Base-by-base conservation (phyloP, 2,329 filamentous ascomycete species). In the Falciphora oryzae region DNA sequence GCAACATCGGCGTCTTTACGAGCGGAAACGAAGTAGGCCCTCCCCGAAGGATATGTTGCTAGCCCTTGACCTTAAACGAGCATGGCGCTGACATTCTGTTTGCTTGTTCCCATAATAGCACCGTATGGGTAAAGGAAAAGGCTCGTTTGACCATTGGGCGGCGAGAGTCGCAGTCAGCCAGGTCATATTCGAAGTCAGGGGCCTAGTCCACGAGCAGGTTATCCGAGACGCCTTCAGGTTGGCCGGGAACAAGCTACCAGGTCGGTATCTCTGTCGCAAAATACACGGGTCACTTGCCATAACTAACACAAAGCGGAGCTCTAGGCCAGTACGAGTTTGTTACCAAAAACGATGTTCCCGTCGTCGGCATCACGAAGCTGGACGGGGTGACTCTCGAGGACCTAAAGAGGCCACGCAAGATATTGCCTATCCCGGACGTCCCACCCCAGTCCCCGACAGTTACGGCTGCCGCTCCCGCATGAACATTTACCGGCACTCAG, bases 51-150 rank as follows among this genome's bases (percentile, higher is more conserved):
- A 25, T 4, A n/a, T 57, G 28, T 28, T 13, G 27, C 57, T 18
- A 11, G 32, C 4, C 32, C 44, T 22, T 8, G 22, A 16, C 44
- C 31, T n/a, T 14, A 50, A 16, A 29, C 31, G 61, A 57, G 29
- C 61, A 32, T 57, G 22, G 4, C 57, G 31, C 65, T 64, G 18
- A 65, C 64, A 31, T 50, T 25, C 57, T 27, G 32, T 59, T 53
- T 62, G 27, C 35, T 50, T 58, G 7, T 11, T 11, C 44, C 44
- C 22, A 53, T 53, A 8, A 22, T 29, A 90, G 92, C 62, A 63
- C 76, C 90, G 95, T 85, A 99, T 99, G 96, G 95, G 95, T 76
- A 99, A 98, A 79, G 95, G 95, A 79, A 99, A 99, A 77, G 95
- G 95, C 71, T 91, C 89, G 67, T 98, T 99, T 74, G 95, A 99